Conservation (phyloP, 2,329 filamentous ascomycete genomes). For the Neopestalotiopsis sp. region DNA sequence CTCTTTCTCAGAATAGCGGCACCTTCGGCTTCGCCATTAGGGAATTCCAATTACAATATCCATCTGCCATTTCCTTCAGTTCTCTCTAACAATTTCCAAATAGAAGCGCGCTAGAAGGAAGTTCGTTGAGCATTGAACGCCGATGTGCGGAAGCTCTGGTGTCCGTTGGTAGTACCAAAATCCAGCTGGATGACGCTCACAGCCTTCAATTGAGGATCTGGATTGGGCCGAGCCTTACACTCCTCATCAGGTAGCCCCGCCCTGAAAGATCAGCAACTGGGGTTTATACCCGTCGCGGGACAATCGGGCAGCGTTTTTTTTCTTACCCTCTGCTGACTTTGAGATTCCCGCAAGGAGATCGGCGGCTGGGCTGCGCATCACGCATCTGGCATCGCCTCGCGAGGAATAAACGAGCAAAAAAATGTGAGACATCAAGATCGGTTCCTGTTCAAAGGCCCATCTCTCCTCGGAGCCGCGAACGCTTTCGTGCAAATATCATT, state of each 20-base stretch:
- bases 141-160: neutral
- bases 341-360: neutral
- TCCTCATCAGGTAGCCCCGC: neutral
- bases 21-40: neutral
- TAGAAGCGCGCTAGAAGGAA: constrained; percentile 1
- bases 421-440: neutral
- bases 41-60: neutral
- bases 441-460: neutral
- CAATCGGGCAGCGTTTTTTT: neutral
- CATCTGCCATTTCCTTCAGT: neutral
- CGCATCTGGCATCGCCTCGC: neutral
- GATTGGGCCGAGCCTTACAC: neutral
- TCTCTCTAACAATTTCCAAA: neutral
- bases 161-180: too few species aligned
- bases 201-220: neutral
- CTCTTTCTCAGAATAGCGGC: neutral
- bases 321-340: neutral
- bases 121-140: neutral
- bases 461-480: constrained; percentile 8
- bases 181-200: neutral
- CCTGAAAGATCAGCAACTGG: neutral
- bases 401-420: neutral
- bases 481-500: constrained; percentile 10
- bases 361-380: neutral
- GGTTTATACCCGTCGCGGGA: neutral